Evolutionary conservation across 148 eudicot genomes (phyloP), one percentile per base, ranked within the genome.

Genomic region (Rhododendron williamsianum): DNA sequence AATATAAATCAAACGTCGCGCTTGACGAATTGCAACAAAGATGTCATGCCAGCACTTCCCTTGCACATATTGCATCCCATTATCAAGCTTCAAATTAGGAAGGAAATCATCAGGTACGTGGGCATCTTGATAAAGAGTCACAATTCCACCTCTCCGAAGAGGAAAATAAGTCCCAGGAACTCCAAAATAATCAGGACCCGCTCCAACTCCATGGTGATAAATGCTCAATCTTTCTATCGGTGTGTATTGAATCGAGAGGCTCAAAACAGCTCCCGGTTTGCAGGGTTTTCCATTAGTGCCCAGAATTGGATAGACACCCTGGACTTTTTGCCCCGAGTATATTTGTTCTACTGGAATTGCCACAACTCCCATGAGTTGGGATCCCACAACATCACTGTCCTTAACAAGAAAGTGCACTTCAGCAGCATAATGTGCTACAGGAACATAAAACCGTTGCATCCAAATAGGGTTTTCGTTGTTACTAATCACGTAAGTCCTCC

Each of bases 31-130:
- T 38, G 98, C 98, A 84, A 92, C 93, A 86, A 88, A 97, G 49
- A 97, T 93, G 67, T 92, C 98, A 54, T 76, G 88, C 99, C 99
- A 97, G 82, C 98, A 97, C 89, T 92, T 92, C n/a, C 98, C 99
- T 86, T 94, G 94, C 35, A 92, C 93, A 85, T 93, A 95, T 58
- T 87, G 89, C 90, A 81, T 85, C 54, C 93, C 96, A 43, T 85
- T 25, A 60, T 91, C 96, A 25, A 95, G 93, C 84, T 81, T 86
- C 69, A 92, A 74, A 58, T 89, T 92, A 12, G 98, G 98, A 81
- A 97, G 94, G 85, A 11, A 85, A 35, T 93, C 93, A 85, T 95
- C 95, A 6, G 95, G 96, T 36, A 96, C 98, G 90, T 96, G 97
- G 83, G 99, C 99, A 87, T 97, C 99, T 87, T 97, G 99, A 88